A percentile compares a stretch with the other conserved stretches of the same genome.
phyloP scores from a whole-genome alignment of 225 moss, liverwort and hornwort species.

The Antitrichia curtipendula region DNA sequence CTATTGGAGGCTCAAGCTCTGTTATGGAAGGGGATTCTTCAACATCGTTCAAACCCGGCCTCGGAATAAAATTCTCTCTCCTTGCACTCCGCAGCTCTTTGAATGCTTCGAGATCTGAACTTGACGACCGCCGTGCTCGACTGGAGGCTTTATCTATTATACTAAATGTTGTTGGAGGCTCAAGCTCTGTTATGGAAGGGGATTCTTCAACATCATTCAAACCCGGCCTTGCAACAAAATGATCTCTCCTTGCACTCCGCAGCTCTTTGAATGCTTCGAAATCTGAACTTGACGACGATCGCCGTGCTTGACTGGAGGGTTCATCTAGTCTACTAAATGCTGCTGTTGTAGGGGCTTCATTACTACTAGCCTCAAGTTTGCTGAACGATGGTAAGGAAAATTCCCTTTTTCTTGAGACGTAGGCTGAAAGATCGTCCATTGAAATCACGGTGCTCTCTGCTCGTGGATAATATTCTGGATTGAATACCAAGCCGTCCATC shows the following conservation, averaged over 20 bases:
- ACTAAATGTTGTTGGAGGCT: background rate
- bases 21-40: background rate
- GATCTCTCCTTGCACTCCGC: background rate
- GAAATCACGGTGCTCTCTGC: background rate
- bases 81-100: background rate
- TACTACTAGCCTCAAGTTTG: background rate
- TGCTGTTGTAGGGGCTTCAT: background rate
- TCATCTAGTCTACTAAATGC: background rate
- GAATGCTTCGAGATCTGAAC: too few species aligned
- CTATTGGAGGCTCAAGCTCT: background rate
- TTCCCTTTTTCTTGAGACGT: background rate
- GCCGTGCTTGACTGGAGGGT: background rate
- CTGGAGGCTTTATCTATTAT: too few species aligned
- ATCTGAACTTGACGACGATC: background rate
- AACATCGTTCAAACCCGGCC: background rate
- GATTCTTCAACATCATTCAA: background rate
- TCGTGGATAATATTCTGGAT: background rate
- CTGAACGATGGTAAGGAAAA: background rate
- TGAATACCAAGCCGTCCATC: conserved; percentile 13
- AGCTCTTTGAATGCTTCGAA: background rate
- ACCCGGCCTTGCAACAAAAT: background rate
- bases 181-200: background rate
- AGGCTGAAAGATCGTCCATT: background rate
- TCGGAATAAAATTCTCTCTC: background rate
- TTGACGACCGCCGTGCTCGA: too few species aligned